These are phyloP conservation scores for Micractinium conductrix DNA, from an alignment of 139 green algal genomes.

Conservation along the genomic window DNA sequence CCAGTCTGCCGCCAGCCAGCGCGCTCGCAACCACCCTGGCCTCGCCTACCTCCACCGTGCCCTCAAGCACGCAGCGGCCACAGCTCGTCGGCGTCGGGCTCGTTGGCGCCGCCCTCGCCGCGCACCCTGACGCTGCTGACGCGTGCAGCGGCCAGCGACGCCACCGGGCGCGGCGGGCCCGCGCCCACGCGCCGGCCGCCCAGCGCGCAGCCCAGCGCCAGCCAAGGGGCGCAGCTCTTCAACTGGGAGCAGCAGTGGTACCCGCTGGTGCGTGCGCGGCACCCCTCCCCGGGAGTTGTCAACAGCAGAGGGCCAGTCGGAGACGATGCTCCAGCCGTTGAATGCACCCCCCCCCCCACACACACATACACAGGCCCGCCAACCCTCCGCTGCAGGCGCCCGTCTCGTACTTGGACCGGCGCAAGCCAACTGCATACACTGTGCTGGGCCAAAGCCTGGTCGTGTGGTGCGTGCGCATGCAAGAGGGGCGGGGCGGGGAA, in stretches of 20 bases:
- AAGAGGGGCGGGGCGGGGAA: no score
- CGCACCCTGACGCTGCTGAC: no score
- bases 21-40: no score
- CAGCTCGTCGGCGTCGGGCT: no score
- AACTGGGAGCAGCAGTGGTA: constrained; percentile 59
- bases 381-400: constrained; percentile 11
- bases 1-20: no score
- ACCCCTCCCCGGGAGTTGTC: not conserved
- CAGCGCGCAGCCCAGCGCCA: not conserved
- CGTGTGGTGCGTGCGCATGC: constrained; percentile 44
- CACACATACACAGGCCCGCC: not conserved
- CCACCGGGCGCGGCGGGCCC: no score
- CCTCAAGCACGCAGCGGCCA: no score
- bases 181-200: not conserved
- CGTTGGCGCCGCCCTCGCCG: no score
- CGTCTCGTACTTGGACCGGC: constrained; percentile 44
- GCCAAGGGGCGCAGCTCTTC: not conserved
- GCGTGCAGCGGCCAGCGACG: no score
- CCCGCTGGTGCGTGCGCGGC: constrained; percentile 35
- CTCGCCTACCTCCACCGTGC: no score
- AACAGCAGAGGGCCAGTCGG: not conserved
- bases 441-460: constrained; percentile 58
- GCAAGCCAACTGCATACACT: constrained; percentile 23
- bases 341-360: not conserved
- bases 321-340: not conserved